Base-by-base conservation (phyloP, 192 early-diverging fungal species). In the Linnemannia hyalina region DNA sequence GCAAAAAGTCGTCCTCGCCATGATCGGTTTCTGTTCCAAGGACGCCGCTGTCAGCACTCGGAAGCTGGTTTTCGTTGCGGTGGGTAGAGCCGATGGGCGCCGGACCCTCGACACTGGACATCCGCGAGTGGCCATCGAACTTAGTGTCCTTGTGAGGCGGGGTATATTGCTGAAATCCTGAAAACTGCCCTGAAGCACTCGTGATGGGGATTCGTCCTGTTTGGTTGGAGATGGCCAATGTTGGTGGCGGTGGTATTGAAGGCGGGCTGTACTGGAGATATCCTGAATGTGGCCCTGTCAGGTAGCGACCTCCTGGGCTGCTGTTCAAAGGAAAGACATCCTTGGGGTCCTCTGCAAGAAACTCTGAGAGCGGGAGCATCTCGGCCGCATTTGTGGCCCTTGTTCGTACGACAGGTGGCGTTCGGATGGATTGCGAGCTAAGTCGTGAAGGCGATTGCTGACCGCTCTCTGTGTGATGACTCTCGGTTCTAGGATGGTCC, bases 341-440 rank as follows among this genome's bases (percentile, higher is more conserved):
- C 9, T 42, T 73, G n/a, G 22, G 26, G 9, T 52, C 54, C 32
- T 77, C 81, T 16, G 57, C 36, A 26, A 83, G 71, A 47, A 83
- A 83, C 70, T 83, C 76, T 77, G 82, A 78, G n/a, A 83, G 82
- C 11, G 76, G 82, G 20, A 83, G 42, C 72, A 83, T 69, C 47
- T 83, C 82, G 72, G 76, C 73, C 18, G 57, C 42, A 3, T 26
- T 15, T 22, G 72, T 18, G 13, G n/a, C 9, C 29, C 13, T 26
- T 65, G 60, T 65, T 32, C 60, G 60, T 4, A 65, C 60, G 29
- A 32, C 1, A 32, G 60, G 60, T 0, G 60, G 29, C 4, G 60
- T 15, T 32, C 60, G 29, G 11, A 65, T 35, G 29, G 60, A 65
- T 9, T 65, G 60, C 3, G 60, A 32, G 60, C 60, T 65, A 15